Evolutionary conservation across 495 filamentous ascomycete species (phyloP).

Genomic region (Mycothermus thermophilus): DNA sequence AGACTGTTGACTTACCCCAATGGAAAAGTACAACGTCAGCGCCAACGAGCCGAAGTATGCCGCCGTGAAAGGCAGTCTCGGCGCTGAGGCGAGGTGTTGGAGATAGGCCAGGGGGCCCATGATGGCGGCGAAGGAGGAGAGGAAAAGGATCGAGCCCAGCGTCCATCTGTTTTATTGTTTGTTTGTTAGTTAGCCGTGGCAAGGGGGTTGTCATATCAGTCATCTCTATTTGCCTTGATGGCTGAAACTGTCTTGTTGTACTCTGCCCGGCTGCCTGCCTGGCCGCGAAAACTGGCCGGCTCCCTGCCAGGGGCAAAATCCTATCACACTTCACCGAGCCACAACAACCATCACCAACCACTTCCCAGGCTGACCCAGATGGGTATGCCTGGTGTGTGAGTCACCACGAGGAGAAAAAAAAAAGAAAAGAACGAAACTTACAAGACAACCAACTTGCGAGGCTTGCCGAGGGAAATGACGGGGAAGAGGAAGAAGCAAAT

Average conservation of each 20-base stretch:
- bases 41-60: conserved; percentile 93
- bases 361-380: too few species aligned
- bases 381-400: too few species aligned
- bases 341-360: too few species aligned
- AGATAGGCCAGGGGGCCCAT: conserved; percentile 77
- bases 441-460: conserved; percentile 91
- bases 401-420: too few species aligned
- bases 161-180: conserved; percentile 57
- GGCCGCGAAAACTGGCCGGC: too few species aligned
- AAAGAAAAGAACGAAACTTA: too few species aligned
- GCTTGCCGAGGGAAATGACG: conserved; percentile 51
- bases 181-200: conserved; percentile 3
- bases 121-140: conserved; percentile 85
- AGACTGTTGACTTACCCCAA: conserved; percentile 55
- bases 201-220: not conserved
- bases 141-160: conserved; percentile 77
- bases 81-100: conserved; percentile 70
- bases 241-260: too few species aligned
- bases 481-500: conserved; percentile 84
- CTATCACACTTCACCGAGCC: too few species aligned
- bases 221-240: too few species aligned
- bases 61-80: conserved; percentile 84
- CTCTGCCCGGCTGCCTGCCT: too few species aligned
- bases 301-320: too few species aligned
- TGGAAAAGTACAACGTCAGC: conserved; percentile 78